Evolutionary conservation across 2,329 filamentous ascomycete genomes (phyloP).

Genomic region (Colletotrichum musicola): DNA sequence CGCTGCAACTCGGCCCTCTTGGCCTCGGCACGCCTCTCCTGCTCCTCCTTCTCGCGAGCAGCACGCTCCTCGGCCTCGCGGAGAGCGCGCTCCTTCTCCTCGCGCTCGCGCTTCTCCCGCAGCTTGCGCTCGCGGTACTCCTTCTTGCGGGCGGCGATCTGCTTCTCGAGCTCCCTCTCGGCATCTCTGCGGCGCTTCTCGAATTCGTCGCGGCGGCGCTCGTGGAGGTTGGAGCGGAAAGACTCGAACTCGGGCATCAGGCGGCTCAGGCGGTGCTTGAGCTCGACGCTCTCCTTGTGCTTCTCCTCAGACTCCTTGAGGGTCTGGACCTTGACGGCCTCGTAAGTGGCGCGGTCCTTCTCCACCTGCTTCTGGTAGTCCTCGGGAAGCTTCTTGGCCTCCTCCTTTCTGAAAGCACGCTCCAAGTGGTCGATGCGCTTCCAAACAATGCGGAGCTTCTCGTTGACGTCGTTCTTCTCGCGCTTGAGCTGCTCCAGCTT

Average conservation of each 20-base stretch:
- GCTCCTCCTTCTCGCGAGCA: slow-evolving; percentile 87
- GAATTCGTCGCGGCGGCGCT: slow-evolving; percentile 93
- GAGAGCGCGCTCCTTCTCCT: slow-evolving; percentile 83
- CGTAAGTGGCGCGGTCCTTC: slow-evolving; percentile 82
- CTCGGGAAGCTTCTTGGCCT: slow-evolving; percentile 87
- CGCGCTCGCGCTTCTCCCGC: slow-evolving; percentile 84
- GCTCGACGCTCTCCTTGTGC: slow-evolving; percentile 90
- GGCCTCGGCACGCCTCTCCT: slow-evolving; percentile 82
- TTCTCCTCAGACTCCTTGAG: slow-evolving; percentile 85
- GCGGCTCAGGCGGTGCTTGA: slow-evolving; percentile 91
- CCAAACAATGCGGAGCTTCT: slow-evolving; percentile 89
- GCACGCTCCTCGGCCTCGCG: slow-evolving; percentile 89
- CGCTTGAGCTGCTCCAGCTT: slow-evolving; percentile 97
- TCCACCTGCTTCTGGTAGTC: slow-evolving; percentile 90
- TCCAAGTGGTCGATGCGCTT: slow-evolving; percentile 98
- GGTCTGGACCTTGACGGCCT: slow-evolving; percentile 81
- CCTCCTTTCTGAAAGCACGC: slow-evolving; percentile 95
- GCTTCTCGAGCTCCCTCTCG: slow-evolving; percentile 91
- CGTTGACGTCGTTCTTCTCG: slow-evolving; percentile 96
- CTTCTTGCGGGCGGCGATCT: slow-evolving; percentile 89
- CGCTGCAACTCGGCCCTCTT: slow-evolving; percentile 78
- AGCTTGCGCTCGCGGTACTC: slow-evolving; percentile 87
- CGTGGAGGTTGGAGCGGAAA: slow-evolving; percentile 85
- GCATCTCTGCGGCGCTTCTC: slow-evolving; percentile 93
- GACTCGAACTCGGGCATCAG: slow-evolving; percentile 86